Conservation (phyloP, 148 eudicot genomes). For the Rhododendron molle region DNA sequence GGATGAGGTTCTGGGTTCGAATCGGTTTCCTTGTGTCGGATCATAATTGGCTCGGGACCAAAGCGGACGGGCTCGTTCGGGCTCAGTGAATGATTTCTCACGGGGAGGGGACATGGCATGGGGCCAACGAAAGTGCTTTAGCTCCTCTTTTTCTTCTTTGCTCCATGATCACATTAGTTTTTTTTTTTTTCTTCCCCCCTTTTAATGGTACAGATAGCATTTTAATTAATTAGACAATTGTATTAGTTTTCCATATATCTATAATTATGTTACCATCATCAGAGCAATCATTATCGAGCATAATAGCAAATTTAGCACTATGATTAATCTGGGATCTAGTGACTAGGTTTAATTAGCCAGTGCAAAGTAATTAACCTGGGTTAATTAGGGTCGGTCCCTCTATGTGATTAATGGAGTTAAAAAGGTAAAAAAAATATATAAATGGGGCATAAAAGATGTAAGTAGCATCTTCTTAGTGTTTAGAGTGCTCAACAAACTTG, state of each 20-base stretch:
- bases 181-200: neutral
- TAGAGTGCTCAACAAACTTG: constrained; percentile 6
- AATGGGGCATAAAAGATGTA: constrained; percentile 6
- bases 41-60: neutral
- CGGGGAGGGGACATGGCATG: constrained; percentile 27
- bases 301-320: constrained; percentile 25
- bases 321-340: constrained; percentile 11
- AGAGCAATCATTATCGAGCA: constrained; percentile 48
- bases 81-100: neutral
- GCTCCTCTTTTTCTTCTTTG: constrained; percentile 31
- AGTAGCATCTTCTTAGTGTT: constrained; percentile 10
- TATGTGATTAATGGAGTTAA: neutral
- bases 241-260: constrained; percentile 19
- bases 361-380: neutral
- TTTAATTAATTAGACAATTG: neutral
- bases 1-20: neutral
- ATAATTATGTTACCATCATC: constrained; percentile 41
- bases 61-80: neutral
- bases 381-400: neutral
- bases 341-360: constrained; percentile 10
- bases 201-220: constrained; percentile 28
- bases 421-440: neutral
- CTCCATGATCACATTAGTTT: constrained; percentile 25
- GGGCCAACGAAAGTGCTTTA: constrained; percentile 46
- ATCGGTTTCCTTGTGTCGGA: neutral